Evolutionary conservation across 2,329 filamentous ascomycete genomes (phyloP), one percentile per base, ranked within the genome.

Genomic region (Aspergillus awamori): DNA sequence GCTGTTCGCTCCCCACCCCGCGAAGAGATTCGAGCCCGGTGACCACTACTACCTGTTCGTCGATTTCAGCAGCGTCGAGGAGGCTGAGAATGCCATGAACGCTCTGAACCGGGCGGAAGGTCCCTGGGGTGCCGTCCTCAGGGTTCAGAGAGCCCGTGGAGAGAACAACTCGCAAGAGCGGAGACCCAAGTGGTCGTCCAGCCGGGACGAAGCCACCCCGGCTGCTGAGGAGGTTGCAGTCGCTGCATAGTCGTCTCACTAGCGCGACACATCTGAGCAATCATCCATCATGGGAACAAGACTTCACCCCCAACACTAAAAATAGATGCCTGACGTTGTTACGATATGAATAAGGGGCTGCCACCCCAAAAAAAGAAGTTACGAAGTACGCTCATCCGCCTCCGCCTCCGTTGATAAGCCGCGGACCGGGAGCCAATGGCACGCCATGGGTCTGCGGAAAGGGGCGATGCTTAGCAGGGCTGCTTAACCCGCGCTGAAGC

Each of bases 1-100:
- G 69, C 69, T 82, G 48, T 89, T 84, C 79, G 88, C 82, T 51
- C 86, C 82, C 63, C 87, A 80, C 70, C 86, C 78, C 69, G 85
- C 75, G 69, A 88, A 81, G 60, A 78, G 77, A 26, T 72, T 77
- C n/a, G 78, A 79, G 43, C 77, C 80, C 0, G 85, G 84, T 30
- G 82, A 85, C 64, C 81, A 86, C 69, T 84, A 89, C 74, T 89
- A 86, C 73, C 85, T 86, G 67, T 89, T 89, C 61, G 84, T 89
- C n/a, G 86, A 89, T 67, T 82, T 89, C 59, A 78, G 77, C 52
- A 84, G 80, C 5, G 70, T 76, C 0, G 81, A 86, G 56, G 83
- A 88, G 63, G 85, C 85, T 0, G 73, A 81, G 36, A 74, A 74
- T 8, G 87, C 86, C 22, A 79, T 85, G 60, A 69, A 78, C 7